Evolutionary conservation across 192 early-diverging fungal species (phyloP).

Genomic region (Rhizoclosmatium globosum): DNA sequence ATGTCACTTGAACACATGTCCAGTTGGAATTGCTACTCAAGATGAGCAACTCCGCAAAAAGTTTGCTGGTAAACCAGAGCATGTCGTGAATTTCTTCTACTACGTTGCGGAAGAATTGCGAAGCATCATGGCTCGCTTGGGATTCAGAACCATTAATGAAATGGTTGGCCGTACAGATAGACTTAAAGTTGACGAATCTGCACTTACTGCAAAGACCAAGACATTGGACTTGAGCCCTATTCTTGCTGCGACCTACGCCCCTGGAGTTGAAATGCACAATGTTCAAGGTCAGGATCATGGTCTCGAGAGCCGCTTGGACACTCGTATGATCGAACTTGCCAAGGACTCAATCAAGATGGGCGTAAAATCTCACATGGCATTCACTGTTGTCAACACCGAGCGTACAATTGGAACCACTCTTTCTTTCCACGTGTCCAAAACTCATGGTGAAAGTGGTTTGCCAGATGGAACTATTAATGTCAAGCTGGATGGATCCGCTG

Average conservation of each 20-base stretch:
- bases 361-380: conserved; percentile 65
- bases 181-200: conserved; percentile 78
- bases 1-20: conserved; percentile 85
- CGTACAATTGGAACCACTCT: conserved; percentile 93
- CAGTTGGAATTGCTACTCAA: conserved; percentile 98
- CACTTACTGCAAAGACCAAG: conserved; percentile 83
- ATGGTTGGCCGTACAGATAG: conserved; percentile 96
- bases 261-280: conserved; percentile 86
- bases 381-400: conserved; percentile 90
- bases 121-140: conserved; percentile 92
- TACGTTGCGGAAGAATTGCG: conserved; percentile 96
- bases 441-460: conserved; percentile 81
- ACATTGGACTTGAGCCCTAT: conserved; percentile 88
- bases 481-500: conserved; percentile 88
- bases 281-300: conserved; percentile 88
- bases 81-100: conserved; percentile 98
- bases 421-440: conserved; percentile 86
- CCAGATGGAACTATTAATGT: conserved; percentile 88
- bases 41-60: conserved; percentile 92
- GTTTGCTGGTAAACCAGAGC: conserved; percentile 94
- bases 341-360: conserved; percentile 70
- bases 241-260: conserved; percentile 84
- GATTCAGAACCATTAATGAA: conserved; percentile 91
- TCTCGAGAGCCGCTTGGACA: conserved; percentile 86
- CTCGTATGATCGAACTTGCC: conserved; percentile 85